Base-by-base conservation (phyloP, 2,329 filamentous ascomycete species). In the Lasiodiplodia gonubiensis region DNA sequence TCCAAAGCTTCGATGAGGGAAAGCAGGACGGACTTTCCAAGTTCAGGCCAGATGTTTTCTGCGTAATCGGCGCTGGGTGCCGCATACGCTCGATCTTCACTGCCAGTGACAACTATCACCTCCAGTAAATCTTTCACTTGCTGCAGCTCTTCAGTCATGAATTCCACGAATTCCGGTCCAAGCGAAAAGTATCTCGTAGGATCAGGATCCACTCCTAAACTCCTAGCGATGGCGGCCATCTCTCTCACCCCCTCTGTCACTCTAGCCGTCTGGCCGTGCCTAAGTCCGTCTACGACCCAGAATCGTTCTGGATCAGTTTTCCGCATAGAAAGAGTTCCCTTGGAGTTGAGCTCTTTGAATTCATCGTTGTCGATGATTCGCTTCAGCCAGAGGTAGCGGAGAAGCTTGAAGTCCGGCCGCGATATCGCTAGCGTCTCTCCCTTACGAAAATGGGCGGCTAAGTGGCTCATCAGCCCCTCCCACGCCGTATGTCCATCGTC, bases 321-420 rank as follows among this genome's bases (percentile, higher is more conserved):
- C n/a, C n/a, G n/a, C n/a, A n/a, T n/a, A n/a, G n/a, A 46, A 14
- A 65, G 16, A 42, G 75, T 72, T 11, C 75, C 75, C 12, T 74
- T 75, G 6, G 72, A 72, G 35, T 72, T 74, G 53, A 78, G 61
- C 68, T 77, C 76, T 66, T 78, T 76, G 48, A 74, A 67, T 35
- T 76, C 75, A 23, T 73, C 69, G n/a, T 72, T 71, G 35, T 72
- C 74, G 33, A 78, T 78, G 57, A 78, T 63, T 8, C 73, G 66
- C 57, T 70, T 71, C 66, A 72, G 71, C 76, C 76, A 78, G 37
- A 78, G 68, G 53, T 74, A 70, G 8, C 72, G 69, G 33, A 73
- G 76, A 2, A 78, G 69, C 1, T 70, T 48, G 64, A 76, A 77
- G 49, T 78, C 76, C 39, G 75, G 74, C 10, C 75, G 68, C 3